Evolutionary conservation across 768 basidiomycete genomes (phyloP).

Genomic region (Sporobolomyces pararoseus): DNA sequence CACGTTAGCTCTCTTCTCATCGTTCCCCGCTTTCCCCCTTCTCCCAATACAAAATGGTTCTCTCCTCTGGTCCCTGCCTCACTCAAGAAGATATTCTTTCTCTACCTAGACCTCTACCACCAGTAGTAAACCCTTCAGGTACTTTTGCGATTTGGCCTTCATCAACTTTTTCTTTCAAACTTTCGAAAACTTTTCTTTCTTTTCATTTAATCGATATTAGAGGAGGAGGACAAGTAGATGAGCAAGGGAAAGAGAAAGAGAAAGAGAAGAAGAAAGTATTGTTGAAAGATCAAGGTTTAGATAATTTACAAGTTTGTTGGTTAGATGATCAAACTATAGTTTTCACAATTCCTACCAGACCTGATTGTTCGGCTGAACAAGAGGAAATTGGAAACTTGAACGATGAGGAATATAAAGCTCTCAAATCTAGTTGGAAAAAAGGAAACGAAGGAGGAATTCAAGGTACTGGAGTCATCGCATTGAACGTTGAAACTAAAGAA

Average conservation of each 20-base stretch:
- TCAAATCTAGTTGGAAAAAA: background rate
- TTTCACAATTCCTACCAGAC: constrained; percentile 16
- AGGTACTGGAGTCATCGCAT: constrained; percentile 40
- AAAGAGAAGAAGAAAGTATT: background rate
- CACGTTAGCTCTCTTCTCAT: background rate
- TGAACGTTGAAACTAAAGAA: constrained; percentile 22
- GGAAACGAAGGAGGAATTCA: constrained; percentile 19
- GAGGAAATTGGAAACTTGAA: background rate
- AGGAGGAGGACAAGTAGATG: background rate
- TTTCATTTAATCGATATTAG: constrained; percentile 29
- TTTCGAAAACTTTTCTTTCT: constrained; percentile 1
- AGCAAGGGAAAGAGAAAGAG: background rate
- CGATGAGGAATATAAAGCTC: constrained; percentile 23
- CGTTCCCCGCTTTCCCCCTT: background rate
- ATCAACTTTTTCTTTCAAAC: constrained; percentile 17
- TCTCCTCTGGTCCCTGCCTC: constrained; percentile 12
- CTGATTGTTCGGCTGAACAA: background rate
- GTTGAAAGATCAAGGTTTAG: constrained; percentile 32
- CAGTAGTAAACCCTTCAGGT: constrained; percentile 19
- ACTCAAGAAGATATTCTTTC: constrained; percentile 23
- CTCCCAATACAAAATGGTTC: background rate
- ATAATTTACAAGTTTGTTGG: constrained; percentile 35
- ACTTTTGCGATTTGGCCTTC: constrained; percentile 38
- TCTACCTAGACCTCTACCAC: constrained; percentile 37
- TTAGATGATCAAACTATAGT: constrained; percentile 40